phyloP scores from a whole-genome alignment of 2,329 filamentous ascomycete species.

The Sclerotinia trifoliorum region DNA sequence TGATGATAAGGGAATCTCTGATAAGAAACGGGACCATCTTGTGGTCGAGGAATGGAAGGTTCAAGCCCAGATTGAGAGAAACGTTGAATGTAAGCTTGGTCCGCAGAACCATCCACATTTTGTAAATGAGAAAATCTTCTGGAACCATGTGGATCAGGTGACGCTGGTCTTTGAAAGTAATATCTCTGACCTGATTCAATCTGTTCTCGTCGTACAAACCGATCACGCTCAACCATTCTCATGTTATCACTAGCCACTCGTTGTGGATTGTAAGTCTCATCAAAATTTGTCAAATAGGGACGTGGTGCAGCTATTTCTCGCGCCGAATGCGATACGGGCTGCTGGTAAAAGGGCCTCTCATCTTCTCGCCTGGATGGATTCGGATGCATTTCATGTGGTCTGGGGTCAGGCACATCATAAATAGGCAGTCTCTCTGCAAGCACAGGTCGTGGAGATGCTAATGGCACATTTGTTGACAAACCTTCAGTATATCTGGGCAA shows the following conservation, averaged over 20 bases:
- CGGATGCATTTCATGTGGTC: conserved; percentile 26
- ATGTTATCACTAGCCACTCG: conserved; percentile 24
- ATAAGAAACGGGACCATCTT: conserved; percentile 31
- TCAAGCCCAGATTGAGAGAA: conserved; percentile 39
- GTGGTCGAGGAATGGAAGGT: conserved; percentile 26
- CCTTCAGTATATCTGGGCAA: conserved; percentile 35
- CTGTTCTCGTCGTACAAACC: conserved; percentile 27
- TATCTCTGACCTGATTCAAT: conserved; percentile 25
- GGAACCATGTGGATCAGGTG: conserved; percentile 30
- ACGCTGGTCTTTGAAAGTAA: conserved; percentile 26
- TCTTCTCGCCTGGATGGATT: conserved; percentile 28
- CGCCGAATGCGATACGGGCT: conserved; percentile 20
- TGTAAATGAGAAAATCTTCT: conserved; percentile 32
- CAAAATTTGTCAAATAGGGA: conserved; percentile 22
- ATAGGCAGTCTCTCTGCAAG: conserved; percentile 31
- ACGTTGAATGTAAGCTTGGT: conserved; percentile 35
- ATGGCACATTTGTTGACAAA: conserved; percentile 30
- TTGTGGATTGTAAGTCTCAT: conserved; percentile 26
- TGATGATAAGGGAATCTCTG: conserved; percentile 29
- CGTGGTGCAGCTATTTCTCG: conserved; percentile 26
- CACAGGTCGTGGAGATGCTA: conserved; percentile 28
- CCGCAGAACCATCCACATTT: conserved; percentile 30
- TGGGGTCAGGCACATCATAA: conserved; percentile 33
- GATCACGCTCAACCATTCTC: conserved; percentile 27
- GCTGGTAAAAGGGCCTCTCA: conserved; percentile 21